phyloP scores from a whole-genome alignment of 805 yeast species.

The Dipodascus geniculatus region DNA sequence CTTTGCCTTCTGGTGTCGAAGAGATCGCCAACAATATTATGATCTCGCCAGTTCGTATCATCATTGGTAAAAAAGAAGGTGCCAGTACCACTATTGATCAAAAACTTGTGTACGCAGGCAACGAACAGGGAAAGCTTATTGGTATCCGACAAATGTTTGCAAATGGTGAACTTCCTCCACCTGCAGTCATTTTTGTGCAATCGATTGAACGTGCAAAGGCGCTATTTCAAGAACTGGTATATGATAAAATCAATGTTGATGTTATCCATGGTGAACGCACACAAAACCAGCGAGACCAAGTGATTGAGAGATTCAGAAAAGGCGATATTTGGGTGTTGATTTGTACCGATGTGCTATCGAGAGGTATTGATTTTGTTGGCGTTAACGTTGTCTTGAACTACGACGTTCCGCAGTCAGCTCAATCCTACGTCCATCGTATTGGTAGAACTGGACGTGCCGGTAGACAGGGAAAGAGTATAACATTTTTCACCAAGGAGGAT shows the following conservation, averaged over 20 bases:
- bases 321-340: constrained; percentile 96
- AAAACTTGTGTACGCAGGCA: constrained; percentile 74
- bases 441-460: constrained; percentile 99
- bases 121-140: constrained; percentile 87
- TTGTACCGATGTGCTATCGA: constrained; percentile 88
- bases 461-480: constrained; percentile 72
- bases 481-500: constrained; percentile 90
- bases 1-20: constrained; percentile 88
- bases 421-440: constrained; percentile 91
- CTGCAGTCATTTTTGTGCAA: constrained; percentile 84
- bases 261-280: constrained; percentile 94
- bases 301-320: constrained; percentile 69
- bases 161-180: constrained; percentile 77
- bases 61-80: constrained; percentile 89
- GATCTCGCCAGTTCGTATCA: constrained; percentile 74
- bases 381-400: constrained; percentile 90
- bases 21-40: constrained; percentile 76
- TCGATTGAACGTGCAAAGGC: constrained; percentile 92
- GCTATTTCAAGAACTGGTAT: constrained; percentile 79
- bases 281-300: constrained; percentile 72
- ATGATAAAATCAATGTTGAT: constrained; percentile 87
- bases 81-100: constrained; percentile 80
- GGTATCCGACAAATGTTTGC: constrained; percentile 78
- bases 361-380: constrained; percentile 97
- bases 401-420: constrained; percentile 90